Evolutionary conservation across 2,329 filamentous ascomycete genomes (phyloP).

Genomic region (Chaetothyriales sp.): DNA sequence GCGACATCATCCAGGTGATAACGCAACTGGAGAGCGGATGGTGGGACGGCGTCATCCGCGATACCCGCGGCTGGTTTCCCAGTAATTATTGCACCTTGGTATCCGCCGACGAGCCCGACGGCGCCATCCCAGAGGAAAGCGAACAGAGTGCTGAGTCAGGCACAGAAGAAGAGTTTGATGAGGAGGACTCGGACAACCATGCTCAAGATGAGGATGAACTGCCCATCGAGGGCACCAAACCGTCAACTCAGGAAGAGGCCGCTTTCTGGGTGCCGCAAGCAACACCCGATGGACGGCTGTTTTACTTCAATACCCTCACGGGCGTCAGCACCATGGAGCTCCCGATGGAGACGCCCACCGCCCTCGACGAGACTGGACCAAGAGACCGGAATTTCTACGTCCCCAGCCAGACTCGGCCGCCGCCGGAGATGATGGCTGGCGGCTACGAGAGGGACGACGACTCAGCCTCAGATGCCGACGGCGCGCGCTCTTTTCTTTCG

Average conservation of each 20-base stretch:
- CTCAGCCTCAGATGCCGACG: conserved; percentile 77
- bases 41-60: conserved; percentile 98
- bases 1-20: conserved; percentile 95
- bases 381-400: conserved; percentile 75
- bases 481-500: conserved; percentile 56
- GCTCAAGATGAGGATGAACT: conserved; percentile 48
- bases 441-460: conserved; percentile 81
- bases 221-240: conserved; percentile 54
- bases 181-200: conserved; percentile 54
- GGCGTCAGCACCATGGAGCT: conserved; percentile 90
- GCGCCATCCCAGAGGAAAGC: conserved; percentile 42
- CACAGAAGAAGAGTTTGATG: conserved; percentile 49
- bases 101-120: conserved; percentile 55
- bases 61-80: conserved; percentile 94
- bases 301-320: conserved; percentile 97
- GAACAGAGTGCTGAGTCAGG: conserved; percentile 36
- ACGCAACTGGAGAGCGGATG: conserved; percentile 96
- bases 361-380: conserved; percentile 67
- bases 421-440: conserved; percentile 78
- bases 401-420: conserved; percentile 78
- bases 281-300: conserved; percentile 79
- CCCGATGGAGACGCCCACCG: conserved; percentile 77
- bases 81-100: conserved; percentile 96
- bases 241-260: conserved; percentile 62
- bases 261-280: conserved; percentile 99